phyloP scores from a whole-genome alignment of 768 basidiomycete species.

The Kwoniella dejecticola region DNA sequence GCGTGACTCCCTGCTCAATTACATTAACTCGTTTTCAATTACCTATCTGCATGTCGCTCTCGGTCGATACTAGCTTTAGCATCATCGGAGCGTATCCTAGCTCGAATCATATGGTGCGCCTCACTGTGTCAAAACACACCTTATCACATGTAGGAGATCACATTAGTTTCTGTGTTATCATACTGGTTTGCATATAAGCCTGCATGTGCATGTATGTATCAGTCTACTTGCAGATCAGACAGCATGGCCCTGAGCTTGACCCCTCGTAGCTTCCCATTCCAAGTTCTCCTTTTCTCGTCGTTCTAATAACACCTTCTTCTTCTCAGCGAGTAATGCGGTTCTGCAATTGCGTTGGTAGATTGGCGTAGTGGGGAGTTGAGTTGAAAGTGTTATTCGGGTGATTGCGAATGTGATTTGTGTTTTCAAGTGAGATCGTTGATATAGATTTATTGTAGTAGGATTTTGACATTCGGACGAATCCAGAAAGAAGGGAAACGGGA shows the following conservation, averaged over 20 bases:
- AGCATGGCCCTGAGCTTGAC: conserved; percentile 15
- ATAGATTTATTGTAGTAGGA: background rate
- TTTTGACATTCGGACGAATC: background rate
- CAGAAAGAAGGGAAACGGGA: background rate
- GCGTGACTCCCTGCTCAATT: too few species aligned
- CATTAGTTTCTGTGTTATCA: too few species aligned
- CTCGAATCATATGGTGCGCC: too few species aligned
- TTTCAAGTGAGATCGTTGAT: background rate
- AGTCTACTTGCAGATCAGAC: conserved; percentile 2
- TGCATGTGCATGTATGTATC: background rate
- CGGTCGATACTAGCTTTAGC: too few species aligned
- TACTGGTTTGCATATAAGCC: too few species aligned
- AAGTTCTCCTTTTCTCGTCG: conserved; percentile 44
- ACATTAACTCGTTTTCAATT: too few species aligned
- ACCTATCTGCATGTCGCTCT: too few species aligned
- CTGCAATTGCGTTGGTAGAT: too few species aligned
- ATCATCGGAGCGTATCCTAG: too few species aligned
- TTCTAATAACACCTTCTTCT: conserved; percentile 39
- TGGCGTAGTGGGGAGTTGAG: background rate
- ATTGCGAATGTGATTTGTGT: background rate
- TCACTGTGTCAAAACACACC: too few species aligned
- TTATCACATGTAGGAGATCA: too few species aligned
- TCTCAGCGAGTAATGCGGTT: conserved; percentile 41
- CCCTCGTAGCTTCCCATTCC: conserved; percentile 39
- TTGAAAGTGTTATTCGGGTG: background rate